phyloP scores from a whole-genome alignment of 2,329 filamentous ascomycete species.

The Ophiosphaerella korrae region DNA sequence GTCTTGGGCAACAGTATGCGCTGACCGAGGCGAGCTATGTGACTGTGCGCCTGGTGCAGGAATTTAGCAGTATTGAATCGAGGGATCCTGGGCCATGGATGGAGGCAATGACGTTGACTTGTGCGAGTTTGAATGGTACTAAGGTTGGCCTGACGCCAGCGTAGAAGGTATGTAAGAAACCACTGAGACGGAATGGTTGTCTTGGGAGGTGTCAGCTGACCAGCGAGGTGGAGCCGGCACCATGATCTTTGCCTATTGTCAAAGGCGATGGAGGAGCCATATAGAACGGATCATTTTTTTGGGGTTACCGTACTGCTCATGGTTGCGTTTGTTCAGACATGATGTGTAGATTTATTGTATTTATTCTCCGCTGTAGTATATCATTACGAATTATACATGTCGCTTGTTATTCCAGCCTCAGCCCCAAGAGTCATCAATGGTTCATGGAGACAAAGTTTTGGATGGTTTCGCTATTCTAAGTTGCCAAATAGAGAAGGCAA shows the following conservation, averaged over 20 bases:
- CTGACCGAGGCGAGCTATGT: conserved; percentile 45
- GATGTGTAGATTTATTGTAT: neutral
- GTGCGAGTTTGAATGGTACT: conserved; percentile 31
- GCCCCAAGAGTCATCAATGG: too few species aligned
- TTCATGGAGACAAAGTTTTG: too few species aligned
- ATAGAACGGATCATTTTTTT: too few species aligned
- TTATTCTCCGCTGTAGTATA: neutral
- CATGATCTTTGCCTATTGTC: too few species aligned
- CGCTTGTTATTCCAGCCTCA: too few species aligned
- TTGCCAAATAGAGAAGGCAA: too few species aligned
- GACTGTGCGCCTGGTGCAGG: conserved; percentile 38
- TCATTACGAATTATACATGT: too few species aligned
- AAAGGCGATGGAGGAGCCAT: too few species aligned
- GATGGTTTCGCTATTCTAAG: too few species aligned
- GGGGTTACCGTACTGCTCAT: too few species aligned
- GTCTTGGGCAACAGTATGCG: conserved; percentile 45
- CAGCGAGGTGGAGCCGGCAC: neutral
- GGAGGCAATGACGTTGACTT: conserved; percentile 39
- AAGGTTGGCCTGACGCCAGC: conserved; percentile 37
- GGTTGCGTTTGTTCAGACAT: too few species aligned
- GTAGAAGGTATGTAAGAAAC: conserved; percentile 13
- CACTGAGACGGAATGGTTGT: conserved; percentile 4
- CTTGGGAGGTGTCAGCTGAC: conserved; percentile 10
- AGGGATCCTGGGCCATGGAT: conserved; percentile 36
- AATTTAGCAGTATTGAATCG: conserved; percentile 37